phyloP scores from a whole-genome alignment of 2,329 filamentous ascomycete species.

The Tolypocladium sp. region DNA sequence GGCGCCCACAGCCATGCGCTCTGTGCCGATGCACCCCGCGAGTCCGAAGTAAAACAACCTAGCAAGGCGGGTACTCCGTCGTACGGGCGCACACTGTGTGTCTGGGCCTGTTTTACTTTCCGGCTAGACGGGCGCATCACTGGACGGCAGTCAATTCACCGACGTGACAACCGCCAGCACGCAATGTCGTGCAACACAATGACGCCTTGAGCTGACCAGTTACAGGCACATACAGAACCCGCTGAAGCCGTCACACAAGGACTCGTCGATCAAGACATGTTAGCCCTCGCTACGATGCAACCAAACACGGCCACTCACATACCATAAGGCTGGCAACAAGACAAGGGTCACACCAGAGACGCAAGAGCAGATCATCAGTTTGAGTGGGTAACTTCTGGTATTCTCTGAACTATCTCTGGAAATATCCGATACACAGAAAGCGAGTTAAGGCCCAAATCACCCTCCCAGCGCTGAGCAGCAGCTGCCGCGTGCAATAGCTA shows the following conservation, averaged over 20 bases:
- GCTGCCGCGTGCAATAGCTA: background rate
- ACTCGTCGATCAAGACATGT: no score
- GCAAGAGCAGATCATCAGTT: background rate
- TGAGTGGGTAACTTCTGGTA: slow-evolving; percentile 63
- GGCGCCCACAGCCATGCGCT: no score
- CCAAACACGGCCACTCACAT: background rate
- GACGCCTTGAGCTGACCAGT: no score
- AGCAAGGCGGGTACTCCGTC: no score
- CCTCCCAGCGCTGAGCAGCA: slow-evolving; percentile 11
- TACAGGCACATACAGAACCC: no score
- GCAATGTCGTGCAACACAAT: background rate
- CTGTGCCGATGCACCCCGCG: no score
- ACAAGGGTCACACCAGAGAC: background rate
- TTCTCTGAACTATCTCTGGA: slow-evolving; percentile 31
- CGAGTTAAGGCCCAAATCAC: slow-evolving; percentile 41
- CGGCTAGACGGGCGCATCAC: no score
- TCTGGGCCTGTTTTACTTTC: no score
- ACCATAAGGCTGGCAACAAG: background rate
- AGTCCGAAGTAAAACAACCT: no score
- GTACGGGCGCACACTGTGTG: no score
- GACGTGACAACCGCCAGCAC: background rate
- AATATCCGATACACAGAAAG: slow-evolving; percentile 57
- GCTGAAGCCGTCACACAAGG: no score
- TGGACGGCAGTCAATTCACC: background rate
- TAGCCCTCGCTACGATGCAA: no score